phyloP scores from a whole-genome alignment of 169 alveolate genomes.

The Eimeria falciformis region DNA sequence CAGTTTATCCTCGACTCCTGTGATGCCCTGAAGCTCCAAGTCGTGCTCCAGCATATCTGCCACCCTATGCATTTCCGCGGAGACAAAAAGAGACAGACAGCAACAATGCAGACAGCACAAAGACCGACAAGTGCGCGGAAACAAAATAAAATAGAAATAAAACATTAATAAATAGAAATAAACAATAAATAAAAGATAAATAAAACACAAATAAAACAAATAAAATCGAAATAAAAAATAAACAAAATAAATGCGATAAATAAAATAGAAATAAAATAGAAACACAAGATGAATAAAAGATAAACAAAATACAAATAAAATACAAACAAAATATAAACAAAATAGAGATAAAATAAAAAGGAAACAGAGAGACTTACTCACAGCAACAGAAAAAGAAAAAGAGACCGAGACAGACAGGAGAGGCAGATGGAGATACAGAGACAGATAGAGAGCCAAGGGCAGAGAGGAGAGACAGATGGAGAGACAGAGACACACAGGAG shows the following conservation, averaged over 20 bases:
- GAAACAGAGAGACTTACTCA: neutral
- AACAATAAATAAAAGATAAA: neutral
- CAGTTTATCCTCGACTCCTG: slow-evolving; percentile 93
- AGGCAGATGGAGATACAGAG: neutral
- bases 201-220: no score
- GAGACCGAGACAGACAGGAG: neutral
- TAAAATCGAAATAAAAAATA: no score
- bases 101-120: neutral
- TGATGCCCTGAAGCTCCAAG: slow-evolving; percentile 92
- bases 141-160: neutral
- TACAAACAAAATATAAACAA: no score
- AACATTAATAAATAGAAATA: neutral
- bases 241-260: no score
- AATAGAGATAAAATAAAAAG: neutral
- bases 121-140: neutral
- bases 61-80: slow-evolving; percentile 59
- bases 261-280: no score
- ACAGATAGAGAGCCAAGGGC: neutral
- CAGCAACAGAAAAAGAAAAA: neutral
- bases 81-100: neutral
- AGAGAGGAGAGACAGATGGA: neutral
- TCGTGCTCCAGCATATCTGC: slow-evolving; percentile 90
- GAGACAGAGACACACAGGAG: neutral
- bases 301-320: no score
- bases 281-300: neutral